Conservation (phyloP, 306 rosid species). For the Luffa acutangula region DNA sequence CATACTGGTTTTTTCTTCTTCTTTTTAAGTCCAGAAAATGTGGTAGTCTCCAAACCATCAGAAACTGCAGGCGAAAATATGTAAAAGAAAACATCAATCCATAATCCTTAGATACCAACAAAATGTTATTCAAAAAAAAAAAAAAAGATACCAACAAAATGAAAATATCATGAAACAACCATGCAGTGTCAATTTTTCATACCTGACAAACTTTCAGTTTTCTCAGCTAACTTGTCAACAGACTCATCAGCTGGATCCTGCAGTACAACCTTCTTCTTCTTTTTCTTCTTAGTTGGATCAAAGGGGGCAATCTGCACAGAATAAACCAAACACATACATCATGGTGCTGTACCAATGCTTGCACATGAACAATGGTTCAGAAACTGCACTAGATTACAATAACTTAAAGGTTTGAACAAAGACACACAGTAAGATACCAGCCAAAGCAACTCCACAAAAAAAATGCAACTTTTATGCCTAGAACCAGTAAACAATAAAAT, state of each 20-base stretch:
- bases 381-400: not conserved
- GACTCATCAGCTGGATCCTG: constrained; percentile 54
- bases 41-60: constrained; percentile 58
- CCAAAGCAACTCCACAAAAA: not conserved
- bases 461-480: not conserved
- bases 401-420: not conserved
- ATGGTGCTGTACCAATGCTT: not conserved
- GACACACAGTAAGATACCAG: not conserved
- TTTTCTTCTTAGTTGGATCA: constrained; percentile 94
- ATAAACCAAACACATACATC: constrained; percentile 1
- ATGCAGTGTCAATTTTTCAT: not conserved
- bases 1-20: constrained; percentile 90
- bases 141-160: not conserved
- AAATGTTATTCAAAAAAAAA: not conserved
- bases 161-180: not conserved
- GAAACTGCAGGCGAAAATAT: constrained; percentile 46
- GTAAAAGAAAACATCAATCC: not conserved
- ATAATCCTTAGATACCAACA: not conserved
- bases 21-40: constrained; percentile 84
- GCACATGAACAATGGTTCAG: not conserved
- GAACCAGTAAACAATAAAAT: not conserved
- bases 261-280: constrained; percentile 59
- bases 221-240: constrained; percentile 68
- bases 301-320: constrained; percentile 61
- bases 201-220: constrained; percentile 79